Percentiles rank a stretch among this genome's conserved stretches.
phyloP scores from a whole-genome alignment of 1,284 basidiomycete genomes.

The Ustilago hordei region DNA sequence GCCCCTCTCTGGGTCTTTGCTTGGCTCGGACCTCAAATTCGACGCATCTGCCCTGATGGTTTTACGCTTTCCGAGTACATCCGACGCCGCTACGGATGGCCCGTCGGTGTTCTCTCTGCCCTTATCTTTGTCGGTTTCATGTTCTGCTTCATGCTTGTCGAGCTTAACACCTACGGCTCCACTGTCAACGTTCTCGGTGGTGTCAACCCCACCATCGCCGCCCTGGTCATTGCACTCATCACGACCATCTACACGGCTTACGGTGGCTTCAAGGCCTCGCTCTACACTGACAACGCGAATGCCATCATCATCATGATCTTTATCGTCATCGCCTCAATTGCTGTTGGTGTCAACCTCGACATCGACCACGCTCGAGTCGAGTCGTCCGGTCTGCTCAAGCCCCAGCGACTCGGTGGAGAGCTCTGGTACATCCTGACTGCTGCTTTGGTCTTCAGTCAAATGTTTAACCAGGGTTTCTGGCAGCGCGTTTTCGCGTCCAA shows the following conservation, averaged over 20 bases:
- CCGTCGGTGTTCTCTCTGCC: slow-evolving; percentile 64
- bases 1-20: slow-evolving; percentile 67
- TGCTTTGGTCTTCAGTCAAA: slow-evolving; percentile 67
- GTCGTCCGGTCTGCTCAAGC: slow-evolving; percentile 56
- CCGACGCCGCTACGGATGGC: slow-evolving; percentile 67
- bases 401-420: slow-evolving; percentile 66
- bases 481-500: slow-evolving; percentile 69
- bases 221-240: slow-evolving; percentile 65
- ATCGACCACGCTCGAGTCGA: slow-evolving; percentile 59
- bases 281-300: slow-evolving; percentile 70
- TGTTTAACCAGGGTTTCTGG: slow-evolving; percentile 70
- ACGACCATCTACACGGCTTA: slow-evolving; percentile 69
- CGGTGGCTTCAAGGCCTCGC: slow-evolving; percentile 69
- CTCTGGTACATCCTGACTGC: slow-evolving; percentile 68
- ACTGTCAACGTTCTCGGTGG: slow-evolving; percentile 59
- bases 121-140: slow-evolving; percentile 68
- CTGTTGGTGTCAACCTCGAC: slow-evolving; percentile 64
- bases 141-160: slow-evolving; percentile 69
- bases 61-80: slow-evolving; percentile 69
- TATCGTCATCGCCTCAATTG: slow-evolving; percentile 63
- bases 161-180: slow-evolving; percentile 68
- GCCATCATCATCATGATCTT: slow-evolving; percentile 66
- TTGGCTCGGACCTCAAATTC: slow-evolving; percentile 67
- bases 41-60: slow-evolving; percentile 65
- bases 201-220: slow-evolving; percentile 64